Base-by-base conservation (phyloP, 345 rosid genomes). In the Lepidium sativum region DNA sequence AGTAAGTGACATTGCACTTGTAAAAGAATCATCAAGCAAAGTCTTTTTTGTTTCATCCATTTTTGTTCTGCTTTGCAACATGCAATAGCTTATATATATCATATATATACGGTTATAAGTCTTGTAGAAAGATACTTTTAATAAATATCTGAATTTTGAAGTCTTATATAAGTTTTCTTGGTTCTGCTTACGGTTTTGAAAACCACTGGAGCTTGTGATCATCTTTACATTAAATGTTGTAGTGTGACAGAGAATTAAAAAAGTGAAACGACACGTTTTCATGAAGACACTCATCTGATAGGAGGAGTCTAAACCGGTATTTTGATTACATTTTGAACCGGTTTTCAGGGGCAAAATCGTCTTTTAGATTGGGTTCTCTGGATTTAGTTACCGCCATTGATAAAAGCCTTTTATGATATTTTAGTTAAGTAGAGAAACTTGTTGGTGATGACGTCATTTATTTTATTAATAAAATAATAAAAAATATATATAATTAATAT, bases 1-100 rank as follows among this genome's bases (percentile, higher is more conserved):
- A 68, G 77, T 60, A 67, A 73, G 77, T 53, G 77, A 45, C 72
- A 67, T 60, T 52, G 77, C 77, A 67, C 77, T 66, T 17, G 43
- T 47, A 35, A 73, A 72, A 38, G 68, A 35, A 66, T 73, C 77
- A 52, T 60, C 76, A 56, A 65, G 57, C 72, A 66, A 52, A 8
- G 38, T 60, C 32, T 52, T 60, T 44, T 38, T 44, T 18, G 72
- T 53, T 66, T 53, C 52, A 29, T 72, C 76, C 76, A 72, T 72
- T 18, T 41, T 5, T 38, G 3, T 10, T 27, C 13, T 38, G 25
- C 62, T 34, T 7, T 29, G 48, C 65, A 65, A 50, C 75, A 56
- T 64, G 60, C 21, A 65, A 27, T 27, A 63, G 39, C 41, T 6
- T 63, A 45, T 63, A 70, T 63, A 23, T 65, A 49, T 49, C 15